phyloP scores from a whole-genome alignment of 1,284 basidiomycete species.

The Meripilus lineatus region DNA sequence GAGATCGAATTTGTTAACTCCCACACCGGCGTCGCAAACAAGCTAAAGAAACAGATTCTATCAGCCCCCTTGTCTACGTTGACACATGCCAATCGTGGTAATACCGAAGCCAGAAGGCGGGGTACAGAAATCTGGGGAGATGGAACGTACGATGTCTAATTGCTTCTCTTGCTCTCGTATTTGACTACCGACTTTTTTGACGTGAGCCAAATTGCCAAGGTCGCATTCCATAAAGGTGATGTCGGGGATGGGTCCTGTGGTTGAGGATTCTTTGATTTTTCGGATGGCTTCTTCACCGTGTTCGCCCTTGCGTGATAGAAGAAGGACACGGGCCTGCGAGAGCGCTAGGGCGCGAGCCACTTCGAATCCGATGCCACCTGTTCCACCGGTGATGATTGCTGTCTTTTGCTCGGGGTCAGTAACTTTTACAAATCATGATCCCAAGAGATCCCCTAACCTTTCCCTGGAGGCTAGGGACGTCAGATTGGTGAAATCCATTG shows the following conservation, averaged over 20 bases:
- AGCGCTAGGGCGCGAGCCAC: slow-evolving; percentile 34
- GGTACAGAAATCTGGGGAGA: not conserved
- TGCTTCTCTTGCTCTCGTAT: slow-evolving; percentile 30
- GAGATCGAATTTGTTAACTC: slow-evolving; percentile 35
- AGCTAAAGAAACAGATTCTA: too few species aligned
- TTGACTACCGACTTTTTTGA: slow-evolving; percentile 33
- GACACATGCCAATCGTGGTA: too few species aligned
- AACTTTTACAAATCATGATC: too few species aligned
- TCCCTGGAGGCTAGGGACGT: slow-evolving; percentile 13
- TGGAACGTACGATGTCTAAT: slow-evolving; percentile 34
- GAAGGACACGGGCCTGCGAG: slow-evolving; percentile 35
- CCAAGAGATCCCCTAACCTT: too few species aligned
- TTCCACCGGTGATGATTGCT: slow-evolving; percentile 40
- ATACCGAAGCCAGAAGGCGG: not conserved
- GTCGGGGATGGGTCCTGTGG: slow-evolving; percentile 21
- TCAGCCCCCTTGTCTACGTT: too few species aligned
- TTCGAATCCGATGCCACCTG: slow-evolving; percentile 37
- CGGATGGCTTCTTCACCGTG: slow-evolving; percentile 35
- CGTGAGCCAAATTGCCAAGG: slow-evolving; percentile 32
- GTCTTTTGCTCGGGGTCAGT: slow-evolving; percentile 17
- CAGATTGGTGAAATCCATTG: slow-evolving; percentile 8
- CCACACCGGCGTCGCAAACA: slow-evolving; percentile 36
- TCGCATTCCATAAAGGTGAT: slow-evolving; percentile 38
- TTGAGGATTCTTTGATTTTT: slow-evolving; percentile 28
- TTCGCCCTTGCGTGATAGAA: slow-evolving; percentile 36